A percentile compares a stretch with the other conserved stretches of the same genome.
Evolutionary conservation across 139 green algal genomes (phyloP).

Genomic region (Picocystis salinarum): DNA sequence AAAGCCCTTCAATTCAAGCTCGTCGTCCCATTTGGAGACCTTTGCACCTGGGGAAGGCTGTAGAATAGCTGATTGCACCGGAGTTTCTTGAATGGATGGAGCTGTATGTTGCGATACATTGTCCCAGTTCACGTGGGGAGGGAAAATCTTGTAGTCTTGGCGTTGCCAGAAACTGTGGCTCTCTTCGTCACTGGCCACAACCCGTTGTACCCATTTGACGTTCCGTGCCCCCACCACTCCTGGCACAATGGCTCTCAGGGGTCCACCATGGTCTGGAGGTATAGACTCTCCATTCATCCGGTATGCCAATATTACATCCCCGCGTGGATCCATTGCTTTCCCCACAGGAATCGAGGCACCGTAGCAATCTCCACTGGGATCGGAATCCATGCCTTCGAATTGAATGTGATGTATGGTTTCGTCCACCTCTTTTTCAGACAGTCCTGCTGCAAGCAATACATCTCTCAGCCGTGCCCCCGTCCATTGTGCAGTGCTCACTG

Average conservation of each 20-base stretch:
- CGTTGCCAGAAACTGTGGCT: background rate
- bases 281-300: conserved; percentile 80
- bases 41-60: too few species aligned
- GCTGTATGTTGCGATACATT: conserved; percentile 54
- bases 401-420: conserved; percentile 4
- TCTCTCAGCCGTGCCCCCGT: background rate
- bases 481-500: background rate
- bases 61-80: conserved; percentile 53
- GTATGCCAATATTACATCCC: conserved; percentile 66
- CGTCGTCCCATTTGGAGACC: too few species aligned
- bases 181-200: background rate
- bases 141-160: conserved; percentile 20
- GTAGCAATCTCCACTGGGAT: conserved; percentile 27
- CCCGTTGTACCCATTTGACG: conserved; percentile 57
- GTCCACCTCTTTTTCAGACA: too few species aligned
- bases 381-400: conserved; percentile 44
- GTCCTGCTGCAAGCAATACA: background rate
- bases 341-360: conserved; percentile 46
- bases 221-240: conserved; percentile 45
- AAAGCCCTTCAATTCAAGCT: conserved; percentile 38
- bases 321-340: conserved; percentile 27
- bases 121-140: conserved; percentile 52
- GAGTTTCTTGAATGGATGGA: conserved; percentile 44
- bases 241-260: conserved; percentile 50
- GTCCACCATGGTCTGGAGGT: conserved; percentile 50